Evolutionary conservation across 805 yeast genomes (phyloP).

Genomic region (Candida arabinofermentans): DNA sequence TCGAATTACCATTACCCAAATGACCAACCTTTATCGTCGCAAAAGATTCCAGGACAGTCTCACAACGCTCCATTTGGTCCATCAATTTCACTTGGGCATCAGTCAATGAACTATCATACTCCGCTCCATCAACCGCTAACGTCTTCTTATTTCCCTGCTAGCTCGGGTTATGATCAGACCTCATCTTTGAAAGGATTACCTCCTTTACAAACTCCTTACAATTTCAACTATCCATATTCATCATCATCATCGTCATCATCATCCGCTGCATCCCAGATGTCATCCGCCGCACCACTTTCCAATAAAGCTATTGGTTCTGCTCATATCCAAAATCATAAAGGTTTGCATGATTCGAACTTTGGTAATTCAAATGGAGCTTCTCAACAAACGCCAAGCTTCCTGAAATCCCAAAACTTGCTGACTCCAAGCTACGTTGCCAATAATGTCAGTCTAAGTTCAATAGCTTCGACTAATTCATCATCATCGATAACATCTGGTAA

Average conservation of each 20-base stretch:
- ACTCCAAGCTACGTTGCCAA: not conserved
- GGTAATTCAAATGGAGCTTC: not conserved
- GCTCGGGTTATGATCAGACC: not conserved
- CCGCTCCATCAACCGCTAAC: conserved; percentile 2
- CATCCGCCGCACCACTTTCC: not conserved
- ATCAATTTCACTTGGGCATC: too few relatives aligned
- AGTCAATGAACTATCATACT: not conserved
- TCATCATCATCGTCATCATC: not conserved
- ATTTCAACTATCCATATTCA: not conserved
- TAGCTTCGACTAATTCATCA: conserved; percentile 1
- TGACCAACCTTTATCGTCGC: conserved; percentile 2
- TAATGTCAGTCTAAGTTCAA: not conserved
- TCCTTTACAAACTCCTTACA: not conserved
- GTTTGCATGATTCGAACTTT: too few relatives aligned
- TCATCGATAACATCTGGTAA: not conserved
- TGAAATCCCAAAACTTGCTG: not conserved
- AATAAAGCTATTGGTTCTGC: not conserved
- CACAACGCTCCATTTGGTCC: not conserved
- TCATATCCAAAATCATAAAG: not conserved
- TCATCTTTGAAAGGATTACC: not conserved
- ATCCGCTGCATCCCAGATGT: not conserved
- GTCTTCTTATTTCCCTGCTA: not conserved
- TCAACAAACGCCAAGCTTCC: not conserved
- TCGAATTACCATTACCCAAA: conserved; percentile 4
- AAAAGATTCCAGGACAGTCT: not conserved